Evolutionary conservation across 1,284 basidiomycete species (phyloP).

Genomic region (Acaromyces ingoldii): DNA sequence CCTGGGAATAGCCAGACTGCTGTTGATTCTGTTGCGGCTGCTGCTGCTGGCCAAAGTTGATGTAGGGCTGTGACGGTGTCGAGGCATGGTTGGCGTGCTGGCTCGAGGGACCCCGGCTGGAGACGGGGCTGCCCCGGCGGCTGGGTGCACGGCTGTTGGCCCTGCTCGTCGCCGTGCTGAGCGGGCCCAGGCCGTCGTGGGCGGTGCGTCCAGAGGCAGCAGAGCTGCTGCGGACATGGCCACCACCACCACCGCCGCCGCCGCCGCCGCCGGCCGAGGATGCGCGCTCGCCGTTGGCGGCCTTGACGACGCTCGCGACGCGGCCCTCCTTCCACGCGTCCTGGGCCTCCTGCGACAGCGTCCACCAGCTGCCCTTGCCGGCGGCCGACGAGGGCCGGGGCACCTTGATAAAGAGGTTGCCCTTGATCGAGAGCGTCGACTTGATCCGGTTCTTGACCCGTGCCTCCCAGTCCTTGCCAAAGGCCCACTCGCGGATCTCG

Average conservation of each 20-base stretch:
- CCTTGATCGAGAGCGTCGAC: constrained; percentile 49
- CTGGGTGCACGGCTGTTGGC: constrained; percentile 25
- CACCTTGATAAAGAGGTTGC: constrained; percentile 47
- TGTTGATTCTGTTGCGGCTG: background rate
- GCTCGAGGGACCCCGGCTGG: constrained; percentile 16
- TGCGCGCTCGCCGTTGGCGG: too few species aligned
- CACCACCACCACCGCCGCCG: constrained; percentile 35
- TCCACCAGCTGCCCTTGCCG: constrained; percentile 50
- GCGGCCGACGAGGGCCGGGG: constrained; percentile 39
- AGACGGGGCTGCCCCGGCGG: constrained; percentile 6
- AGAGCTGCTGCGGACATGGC: constrained; percentile 16
- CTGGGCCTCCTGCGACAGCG: constrained; percentile 41
- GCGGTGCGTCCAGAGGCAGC: background rate
- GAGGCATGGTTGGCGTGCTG: constrained; percentile 24
- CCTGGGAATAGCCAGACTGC: background rate
- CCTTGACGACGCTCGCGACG: constrained; percentile 39
- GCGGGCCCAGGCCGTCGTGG: background rate
- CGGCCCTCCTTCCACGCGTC: constrained; percentile 44
- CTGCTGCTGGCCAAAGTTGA: background rate
- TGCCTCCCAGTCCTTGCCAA: constrained; percentile 48
- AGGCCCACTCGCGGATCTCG: constrained; percentile 46
- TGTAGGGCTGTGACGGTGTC: background rate
- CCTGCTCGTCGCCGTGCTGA: constrained; percentile 18
- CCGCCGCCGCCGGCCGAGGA: constrained; percentile 38
- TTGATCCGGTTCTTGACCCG: constrained; percentile 51